Conservation (phyloP, 495 filamentous ascomycete genomes). For the Thozetella sp. region DNA sequence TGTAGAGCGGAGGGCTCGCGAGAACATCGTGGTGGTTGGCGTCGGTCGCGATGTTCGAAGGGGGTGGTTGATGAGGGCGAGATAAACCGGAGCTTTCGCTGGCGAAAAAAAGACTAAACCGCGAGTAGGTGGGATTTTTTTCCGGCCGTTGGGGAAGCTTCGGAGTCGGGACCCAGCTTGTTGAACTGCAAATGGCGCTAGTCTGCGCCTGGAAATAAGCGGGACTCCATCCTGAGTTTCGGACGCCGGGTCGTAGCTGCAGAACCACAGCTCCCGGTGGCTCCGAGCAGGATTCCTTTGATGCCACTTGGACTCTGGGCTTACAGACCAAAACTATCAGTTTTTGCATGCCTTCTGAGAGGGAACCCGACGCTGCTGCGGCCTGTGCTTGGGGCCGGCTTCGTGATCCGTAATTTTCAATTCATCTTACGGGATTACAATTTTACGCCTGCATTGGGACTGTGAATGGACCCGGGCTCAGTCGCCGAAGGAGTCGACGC, state of each 20-base stretch:
- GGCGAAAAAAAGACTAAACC: not conserved
- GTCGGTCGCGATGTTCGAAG: conserved; percentile 3
- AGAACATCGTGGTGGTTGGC: conserved; percentile 44
- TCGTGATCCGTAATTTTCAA: too few species aligned
- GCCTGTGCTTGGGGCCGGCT: too few species aligned
- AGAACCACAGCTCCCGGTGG: too few species aligned
- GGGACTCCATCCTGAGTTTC: not conserved
- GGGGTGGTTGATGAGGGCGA: conserved; percentile 2
- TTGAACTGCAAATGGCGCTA: conserved; percentile 3
- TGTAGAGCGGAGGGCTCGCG: conserved; percentile 49
- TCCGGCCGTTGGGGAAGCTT: not conserved
- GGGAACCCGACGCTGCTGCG: too few species aligned
- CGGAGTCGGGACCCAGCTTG: not conserved
- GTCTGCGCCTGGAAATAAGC: not conserved
- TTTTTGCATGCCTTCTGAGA: too few species aligned
- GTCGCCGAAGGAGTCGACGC: too few species aligned
- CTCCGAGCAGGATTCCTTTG: too few species aligned
- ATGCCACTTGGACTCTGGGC: too few species aligned
- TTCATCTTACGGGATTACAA: too few species aligned
- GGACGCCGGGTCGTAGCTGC: not conserved
- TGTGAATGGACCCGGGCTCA: too few species aligned
- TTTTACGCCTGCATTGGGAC: too few species aligned
- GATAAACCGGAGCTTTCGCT: conserved; percentile 8
- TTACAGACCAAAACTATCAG: too few species aligned
- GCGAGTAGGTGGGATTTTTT: conserved; percentile 2